Conservation (phyloP, 306 rosid genomes). For the Cicer cuneatum region DNA sequence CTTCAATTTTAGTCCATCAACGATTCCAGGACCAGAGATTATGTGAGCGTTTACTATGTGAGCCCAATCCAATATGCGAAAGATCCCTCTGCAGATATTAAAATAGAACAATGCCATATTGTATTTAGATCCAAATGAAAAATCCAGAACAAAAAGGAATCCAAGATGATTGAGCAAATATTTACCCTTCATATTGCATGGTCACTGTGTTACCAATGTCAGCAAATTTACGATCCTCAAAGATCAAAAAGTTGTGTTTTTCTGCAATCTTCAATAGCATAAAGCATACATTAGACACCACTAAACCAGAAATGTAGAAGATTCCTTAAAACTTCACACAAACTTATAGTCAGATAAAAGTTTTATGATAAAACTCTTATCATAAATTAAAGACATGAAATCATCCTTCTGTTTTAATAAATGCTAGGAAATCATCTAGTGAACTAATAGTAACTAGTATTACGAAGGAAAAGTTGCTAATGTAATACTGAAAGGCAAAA, state of each 20-base stretch:
- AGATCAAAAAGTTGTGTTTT: conserved; percentile 83
- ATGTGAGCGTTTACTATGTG: conserved; percentile 93
- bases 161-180: conserved; percentile 10
- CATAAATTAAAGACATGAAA: conserved; percentile 25
- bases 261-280: conserved; percentile 76
- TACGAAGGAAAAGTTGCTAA: conserved; percentile 19
- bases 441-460: background rate
- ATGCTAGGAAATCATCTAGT: conserved; percentile 25
- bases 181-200: conserved; percentile 94
- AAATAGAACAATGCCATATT: conserved; percentile 31
- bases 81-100: conserved; percentile 71
- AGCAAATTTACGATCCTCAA: conserved; percentile 95
- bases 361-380: background rate
- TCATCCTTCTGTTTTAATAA: background rate
- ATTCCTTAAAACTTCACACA: conserved; percentile 13
- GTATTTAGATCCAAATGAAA: background rate
- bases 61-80: conserved; percentile 93
- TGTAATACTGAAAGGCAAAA: background rate
- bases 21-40: conserved; percentile 95
- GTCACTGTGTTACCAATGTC: conserved; percentile 96
- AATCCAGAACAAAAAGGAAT: no score
- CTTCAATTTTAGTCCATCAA: conserved; percentile 85
- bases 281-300: conserved; percentile 43
- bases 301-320: background rate
- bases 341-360: background rate